Evolutionary conservation across 768 basidiomycete species (phyloP), one percentile per base, ranked within the genome.

Genomic region (Mycena venus): DNA sequence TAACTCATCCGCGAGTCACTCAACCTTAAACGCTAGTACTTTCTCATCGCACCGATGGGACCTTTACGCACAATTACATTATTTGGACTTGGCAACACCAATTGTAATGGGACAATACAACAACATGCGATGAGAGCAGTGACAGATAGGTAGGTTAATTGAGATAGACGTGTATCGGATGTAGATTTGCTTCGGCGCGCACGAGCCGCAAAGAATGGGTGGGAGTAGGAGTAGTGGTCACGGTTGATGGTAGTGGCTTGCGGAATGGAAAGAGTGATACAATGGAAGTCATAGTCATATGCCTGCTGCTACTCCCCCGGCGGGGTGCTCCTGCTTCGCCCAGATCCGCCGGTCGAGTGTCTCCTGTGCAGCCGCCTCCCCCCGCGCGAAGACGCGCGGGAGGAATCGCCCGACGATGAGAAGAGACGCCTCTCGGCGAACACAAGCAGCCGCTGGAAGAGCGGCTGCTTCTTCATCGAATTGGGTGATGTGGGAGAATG

Each of bases 361-460:
- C 90, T 85, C 66, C 91, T 84, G 29, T 85, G 86, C 47, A 91
- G 79, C 27, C 84, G 85, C 70, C 83, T 84, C 66, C 80, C 77
- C 25, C 80, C 77, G 62, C 78, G 80, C 31, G 85, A 81, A 2
- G 86, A 84, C 3, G 79, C 84, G 72, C 82, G 83, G 62, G 84
- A 80, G 8, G 87, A 86, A 10, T 72, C 74, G 12, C 83, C 84
- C 9, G 81, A 74, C 47, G 84, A 83, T 3, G 87, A 86, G 66
- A 90, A 85, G 19, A 72, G 38, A 8, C 72, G 72, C 63, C 87
- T 88, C 38, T 85, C 85, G 27, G 87, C 86, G 69, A 90, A 86
- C 62, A 84, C 85, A 75, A 93, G 89, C 11, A 94, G 80, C 65
- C 92, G 88, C 79, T 89, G 89, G 79, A 93, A 89, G 76, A 94